Evolutionary conservation across 306 rosid species (phyloP).

Genomic region (Glycine soja): DNA sequence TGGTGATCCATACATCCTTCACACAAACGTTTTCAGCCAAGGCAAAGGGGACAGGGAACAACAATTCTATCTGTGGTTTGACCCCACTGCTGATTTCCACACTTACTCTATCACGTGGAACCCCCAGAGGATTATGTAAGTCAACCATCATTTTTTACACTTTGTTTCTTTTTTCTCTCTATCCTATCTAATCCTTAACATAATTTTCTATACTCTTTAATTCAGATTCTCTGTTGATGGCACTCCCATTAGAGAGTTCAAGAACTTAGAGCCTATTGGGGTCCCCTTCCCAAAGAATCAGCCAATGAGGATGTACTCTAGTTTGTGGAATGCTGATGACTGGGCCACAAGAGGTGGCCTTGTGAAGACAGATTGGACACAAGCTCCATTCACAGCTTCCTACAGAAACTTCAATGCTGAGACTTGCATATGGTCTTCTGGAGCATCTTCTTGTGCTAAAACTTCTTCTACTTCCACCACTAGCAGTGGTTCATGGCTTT

Average conservation of each 20-base stretch:
- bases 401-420: constrained; percentile 68
- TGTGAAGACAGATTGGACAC: constrained; percentile 72
- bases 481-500: constrained; percentile 48
- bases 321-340: constrained; percentile 81
- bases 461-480: neutral
- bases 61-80: constrained; percentile 81
- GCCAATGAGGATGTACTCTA: constrained; percentile 72
- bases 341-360: constrained; percentile 91
- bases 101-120: constrained; percentile 79
- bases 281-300: constrained; percentile 76
- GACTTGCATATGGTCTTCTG: constrained; percentile 64
- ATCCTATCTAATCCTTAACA: neutral
- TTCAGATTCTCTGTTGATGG: constrained; percentile 78
- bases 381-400: constrained; percentile 77
- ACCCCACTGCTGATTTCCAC: constrained; percentile 79
- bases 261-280: constrained; percentile 63
- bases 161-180: neutral
- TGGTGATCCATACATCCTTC: constrained; percentile 78
- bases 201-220: neutral
- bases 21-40: constrained; percentile 72
- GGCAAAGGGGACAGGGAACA: constrained; percentile 85
- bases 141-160: neutral
- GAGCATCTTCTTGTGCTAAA: constrained; percentile 61
- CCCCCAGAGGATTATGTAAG: constrained; percentile 61
- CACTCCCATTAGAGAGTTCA: constrained; percentile 80